These are phyloP conservation scores for Candida glaebosa DNA, from an alignment of 805 yeast genomes.

Conservation along the genomic window DNA sequence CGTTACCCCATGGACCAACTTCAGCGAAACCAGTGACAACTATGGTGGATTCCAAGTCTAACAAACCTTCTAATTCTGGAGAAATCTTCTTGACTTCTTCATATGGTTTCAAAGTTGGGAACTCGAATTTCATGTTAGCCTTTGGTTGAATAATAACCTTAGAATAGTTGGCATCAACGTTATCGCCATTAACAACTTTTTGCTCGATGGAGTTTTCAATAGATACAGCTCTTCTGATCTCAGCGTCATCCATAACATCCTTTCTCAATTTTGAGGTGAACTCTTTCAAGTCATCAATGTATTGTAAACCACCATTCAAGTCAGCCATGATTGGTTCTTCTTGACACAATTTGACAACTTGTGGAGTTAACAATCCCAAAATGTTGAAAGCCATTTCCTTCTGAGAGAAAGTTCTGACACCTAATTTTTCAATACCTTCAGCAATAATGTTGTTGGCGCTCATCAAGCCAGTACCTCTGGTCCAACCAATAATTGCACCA, in stretches of 20 bases:
- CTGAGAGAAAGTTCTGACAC: constrained; percentile 98
- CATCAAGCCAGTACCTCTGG: constrained; percentile 99
- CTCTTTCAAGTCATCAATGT: constrained; percentile 85
- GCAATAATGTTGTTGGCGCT: constrained; percentile 95
- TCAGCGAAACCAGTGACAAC: constrained; percentile 98
- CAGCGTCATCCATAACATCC: constrained; percentile 76
- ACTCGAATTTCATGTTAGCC: constrained; percentile 89
- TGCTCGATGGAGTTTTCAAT: constrained; percentile 89
- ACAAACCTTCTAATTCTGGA: constrained; percentile 81
- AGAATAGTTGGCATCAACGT: constrained; percentile 81
- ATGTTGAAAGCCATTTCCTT: constrained; percentile 99
- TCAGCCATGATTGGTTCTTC: constrained; percentile 95
- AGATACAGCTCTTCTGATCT: constrained; percentile 91
- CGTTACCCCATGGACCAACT: constrained; percentile 99
- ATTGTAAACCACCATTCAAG: constrained; percentile 97
- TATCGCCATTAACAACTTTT: constrained; percentile 78
- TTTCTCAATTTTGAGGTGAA: constrained; percentile 76
- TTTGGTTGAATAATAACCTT: constrained; percentile 83
- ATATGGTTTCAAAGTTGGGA: constrained; percentile 84
- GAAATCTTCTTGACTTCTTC: constrained; percentile 65
- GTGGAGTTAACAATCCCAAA: constrained; percentile 88
- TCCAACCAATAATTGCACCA: constrained; percentile 99
- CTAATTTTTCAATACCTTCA: constrained; percentile 91
- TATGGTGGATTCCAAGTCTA: constrained; percentile 86
- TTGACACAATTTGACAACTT: constrained; percentile 82